These are phyloP conservation scores for Cladosporium oxysporum DNA, from an alignment of 2,329 filamentous ascomycete species.

Conservation along the genomic window DNA sequence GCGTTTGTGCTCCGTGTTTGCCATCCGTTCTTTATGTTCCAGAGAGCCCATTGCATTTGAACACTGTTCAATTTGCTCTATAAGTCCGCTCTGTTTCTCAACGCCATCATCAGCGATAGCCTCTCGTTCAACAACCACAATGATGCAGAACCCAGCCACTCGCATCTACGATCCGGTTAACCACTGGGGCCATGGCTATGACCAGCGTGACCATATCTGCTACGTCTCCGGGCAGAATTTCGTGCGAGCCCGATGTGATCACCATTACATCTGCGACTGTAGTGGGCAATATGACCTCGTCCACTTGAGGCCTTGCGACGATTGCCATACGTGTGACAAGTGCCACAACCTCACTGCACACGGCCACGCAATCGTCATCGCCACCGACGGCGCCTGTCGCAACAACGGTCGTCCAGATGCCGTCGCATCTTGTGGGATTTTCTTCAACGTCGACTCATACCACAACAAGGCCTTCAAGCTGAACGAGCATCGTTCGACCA, in stretches of 20 bases:
- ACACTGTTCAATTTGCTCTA: background rate
- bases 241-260: background rate
- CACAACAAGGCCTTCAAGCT: conserved; percentile 22
- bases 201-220: background rate
- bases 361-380: conserved; percentile 34
- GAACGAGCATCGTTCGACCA: conserved; percentile 22
- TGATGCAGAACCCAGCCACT: background rate
- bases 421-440: conserved; percentile 27
- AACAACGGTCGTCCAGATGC: conserved; percentile 26
- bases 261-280: background rate
- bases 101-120: background rate
- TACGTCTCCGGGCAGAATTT: background rate
- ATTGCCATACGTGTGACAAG: background rate
- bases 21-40: background rate
- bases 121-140: background rate
- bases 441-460: conserved; percentile 17
- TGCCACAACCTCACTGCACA: conserved; percentile 11
- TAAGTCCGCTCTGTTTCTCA: background rate
- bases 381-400: conserved; percentile 31
- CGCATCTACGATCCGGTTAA: background rate
- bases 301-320: background rate
- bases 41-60: background rate
- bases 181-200: background rate
- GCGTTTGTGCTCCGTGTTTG: background rate
- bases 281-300: background rate